phyloP scores from a whole-genome alignment of 495 filamentous ascomycete species.

The Penicillium psychrofluorescens region DNA sequence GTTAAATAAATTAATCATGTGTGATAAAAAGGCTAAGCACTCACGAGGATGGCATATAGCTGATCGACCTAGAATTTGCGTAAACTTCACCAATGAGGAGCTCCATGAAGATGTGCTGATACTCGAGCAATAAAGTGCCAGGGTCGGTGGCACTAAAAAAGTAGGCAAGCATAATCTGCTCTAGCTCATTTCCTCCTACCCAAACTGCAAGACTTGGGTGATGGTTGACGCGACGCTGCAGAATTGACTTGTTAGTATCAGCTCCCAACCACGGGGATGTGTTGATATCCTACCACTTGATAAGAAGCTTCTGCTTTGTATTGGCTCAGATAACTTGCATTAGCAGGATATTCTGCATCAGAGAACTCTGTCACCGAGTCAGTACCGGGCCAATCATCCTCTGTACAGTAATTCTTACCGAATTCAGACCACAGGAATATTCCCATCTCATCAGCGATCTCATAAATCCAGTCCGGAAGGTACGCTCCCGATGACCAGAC shows the following conservation, averaged over 20 bases:
- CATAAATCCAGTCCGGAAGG: conserved; percentile 60
- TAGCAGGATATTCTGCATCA: conserved; percentile 54
- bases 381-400: no score
- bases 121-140: conserved; percentile 40
- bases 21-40: no score
- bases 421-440: conserved; percentile 65
- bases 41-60: conserved; percentile 54
- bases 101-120: conserved; percentile 56
- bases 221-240: conserved; percentile 54
- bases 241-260: no score
- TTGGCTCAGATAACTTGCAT: conserved; percentile 50
- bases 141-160: conserved; percentile 31
- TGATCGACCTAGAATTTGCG: conserved; percentile 56
- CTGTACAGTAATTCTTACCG: not conserved
- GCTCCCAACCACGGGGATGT: no score
- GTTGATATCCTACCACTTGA: conserved; percentile 17
- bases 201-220: conserved; percentile 62
- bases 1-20: no score
- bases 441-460: conserved; percentile 58
- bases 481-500: conserved; percentile 64
- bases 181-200: conserved; percentile 62
- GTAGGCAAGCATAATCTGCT: conserved; percentile 44
- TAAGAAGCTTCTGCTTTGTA: conserved; percentile 51
- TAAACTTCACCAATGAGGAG: conserved; percentile 55
- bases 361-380: conserved; percentile 39